Base-by-base conservation (phyloP, 176 grass and related monocot genomes). In the Carex myosuroides region DNA sequence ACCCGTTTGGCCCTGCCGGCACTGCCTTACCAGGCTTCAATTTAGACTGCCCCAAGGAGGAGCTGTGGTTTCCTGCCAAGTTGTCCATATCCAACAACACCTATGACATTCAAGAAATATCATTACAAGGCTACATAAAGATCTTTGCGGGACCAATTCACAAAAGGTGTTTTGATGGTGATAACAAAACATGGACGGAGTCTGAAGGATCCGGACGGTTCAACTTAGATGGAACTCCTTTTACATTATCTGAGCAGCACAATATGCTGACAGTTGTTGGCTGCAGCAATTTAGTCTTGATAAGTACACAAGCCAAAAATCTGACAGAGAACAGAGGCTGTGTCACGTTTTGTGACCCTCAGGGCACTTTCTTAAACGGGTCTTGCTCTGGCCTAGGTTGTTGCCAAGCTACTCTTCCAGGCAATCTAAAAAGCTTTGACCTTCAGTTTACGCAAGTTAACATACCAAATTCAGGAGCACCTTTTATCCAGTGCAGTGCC, bases 371-470 rank as follows among this genome's bases (percentile, higher is more conserved):
- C 14, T 20, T 5, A 44, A 14, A 1, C 0, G 35, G 35, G 35
- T 17, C 67, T 41, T 70, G 67, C 6, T 70, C 67, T 70, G 67
- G 67, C 37, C 17, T 42, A 14, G 35, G 35, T n/a, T 70, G 67
- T 70, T 70, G 67, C 16, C 67, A 70, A 70, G 67, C 67, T 70
- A 9, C 67, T 70, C 67, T 70, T 70, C 67, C 67, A 10, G 35
- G 35, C 16, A 17, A 37, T 44, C 67, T 70, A 3, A 70, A 70
- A 70, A 44, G 17, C 67, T 70, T 70, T 2, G 0, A 70, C 10
- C 67, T 70, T 70, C 2, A 70, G 10, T 70, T 70, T 20, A 70
- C 0, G 3, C 17, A 46, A 21, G 37, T 71, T 8, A 46, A 9
- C 18, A 17, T 71, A 44, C 12, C 18, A 6, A 44, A n/a, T 42